Base-by-base conservation (phyloP, 768 basidiomycete genomes). In the Tricholoma hemisulphureum region DNA sequence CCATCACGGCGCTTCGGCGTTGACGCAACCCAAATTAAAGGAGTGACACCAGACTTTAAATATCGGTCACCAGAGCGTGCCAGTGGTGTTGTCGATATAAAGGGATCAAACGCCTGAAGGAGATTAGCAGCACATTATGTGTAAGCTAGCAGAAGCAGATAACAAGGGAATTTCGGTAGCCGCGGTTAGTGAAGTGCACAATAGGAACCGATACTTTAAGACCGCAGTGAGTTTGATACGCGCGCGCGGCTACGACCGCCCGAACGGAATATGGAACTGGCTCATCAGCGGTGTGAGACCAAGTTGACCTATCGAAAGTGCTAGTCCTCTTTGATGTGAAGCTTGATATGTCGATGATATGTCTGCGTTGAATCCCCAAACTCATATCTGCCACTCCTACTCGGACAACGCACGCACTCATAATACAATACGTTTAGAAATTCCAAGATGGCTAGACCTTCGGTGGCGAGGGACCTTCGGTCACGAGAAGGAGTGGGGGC, bases 271-370 rank as follows among this genome's bases (percentile, higher is more conserved):
- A 54, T 28, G 21, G 16, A 31, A 41, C 51, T 31, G 53, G 23
- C 26, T 50, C 31, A 9, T 55, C 28, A 31, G 32, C 23, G 50
- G 45, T 39, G 56, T 56, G 46, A 55, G 34, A 54, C 41, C 41
- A 46, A 53, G 26, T 14, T 45, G 46, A 52, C 28, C 53, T 41
- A 58, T 56, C 51, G 48, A 64, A 56, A 59, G 49, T 62, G 58
- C 63, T 61, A 54, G 60, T 59, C 59, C 45, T 48, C 18, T 24
- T 50, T 64, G 67, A 68, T 61, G 63, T 65, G 65, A 68, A 56
- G 60, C 46, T 56, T 57, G 52, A 66, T 63, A 59, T 34, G 32
- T 32, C 59, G 56, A 60, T 59, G 55, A 61, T 58, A 31, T 54
- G 61, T 61, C 45, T 60, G 52, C 28, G 50, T 51, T n/a, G n/a